phyloP scores from a whole-genome alignment of 2,329 filamentous ascomycete species.

The Phialophora tarda region DNA sequence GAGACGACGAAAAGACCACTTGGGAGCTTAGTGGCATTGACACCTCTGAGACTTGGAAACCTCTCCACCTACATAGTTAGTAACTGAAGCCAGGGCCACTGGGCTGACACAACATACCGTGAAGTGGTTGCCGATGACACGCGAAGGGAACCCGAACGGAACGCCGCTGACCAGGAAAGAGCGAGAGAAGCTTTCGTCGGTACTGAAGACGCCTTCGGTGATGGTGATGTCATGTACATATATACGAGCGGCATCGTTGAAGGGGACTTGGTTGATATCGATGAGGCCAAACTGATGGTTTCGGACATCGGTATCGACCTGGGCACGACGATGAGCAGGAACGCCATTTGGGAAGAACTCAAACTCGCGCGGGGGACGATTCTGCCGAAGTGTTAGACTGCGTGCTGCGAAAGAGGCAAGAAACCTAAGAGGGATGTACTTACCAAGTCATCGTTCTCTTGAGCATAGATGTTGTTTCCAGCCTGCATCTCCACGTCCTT shows the following conservation, averaged over 20 bases:
- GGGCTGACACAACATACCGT: conserved; percentile 44
- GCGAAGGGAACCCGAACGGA: conserved; percentile 43
- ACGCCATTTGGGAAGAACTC: conserved; percentile 6
- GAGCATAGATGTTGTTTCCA: conserved; percentile 8
- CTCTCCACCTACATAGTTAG: conserved; percentile 36
- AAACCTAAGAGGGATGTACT: neutral
- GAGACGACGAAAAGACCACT: conserved; percentile 57
- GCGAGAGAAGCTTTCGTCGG: conserved; percentile 33
- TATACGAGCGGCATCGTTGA: conserved; percentile 15
- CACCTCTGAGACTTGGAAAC: conserved; percentile 46
- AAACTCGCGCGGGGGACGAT: conserved; percentile 3
- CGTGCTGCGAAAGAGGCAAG: neutral
- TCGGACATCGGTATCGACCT: conserved; percentile 1
- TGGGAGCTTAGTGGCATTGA: conserved; percentile 46
- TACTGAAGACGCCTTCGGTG: conserved; percentile 34
- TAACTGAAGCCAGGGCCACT: neutral
- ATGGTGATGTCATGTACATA: conserved; percentile 25
- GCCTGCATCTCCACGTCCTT: conserved; percentile 8
- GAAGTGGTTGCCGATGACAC: conserved; percentile 48
- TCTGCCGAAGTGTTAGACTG: conserved; percentile 7
- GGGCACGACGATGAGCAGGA: neutral
- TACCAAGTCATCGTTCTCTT: conserved; percentile 4
- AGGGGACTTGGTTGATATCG: conserved; percentile 4
- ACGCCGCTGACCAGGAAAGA: conserved; percentile 37
- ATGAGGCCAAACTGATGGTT: conserved; percentile 10